phyloP scores from a whole-genome alignment of 2,329 filamentous ascomycete genomes.

The Chaetomium strumarium region DNA sequence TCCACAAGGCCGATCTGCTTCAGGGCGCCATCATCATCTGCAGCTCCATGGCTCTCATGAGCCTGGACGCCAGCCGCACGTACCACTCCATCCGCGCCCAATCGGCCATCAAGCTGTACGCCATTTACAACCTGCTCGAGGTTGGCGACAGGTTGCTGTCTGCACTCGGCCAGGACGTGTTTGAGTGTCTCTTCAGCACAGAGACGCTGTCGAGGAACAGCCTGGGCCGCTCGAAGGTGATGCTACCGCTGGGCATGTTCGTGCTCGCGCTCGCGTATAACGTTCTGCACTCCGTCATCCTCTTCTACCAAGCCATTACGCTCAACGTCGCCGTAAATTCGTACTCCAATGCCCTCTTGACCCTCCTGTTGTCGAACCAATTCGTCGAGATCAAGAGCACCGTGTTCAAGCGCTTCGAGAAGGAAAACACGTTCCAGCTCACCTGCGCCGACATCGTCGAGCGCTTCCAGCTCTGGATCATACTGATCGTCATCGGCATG shows the following conservation, averaged over 20 bases:
- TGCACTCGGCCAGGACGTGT: conserved; percentile 88
- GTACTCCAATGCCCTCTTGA: conserved; percentile 92
- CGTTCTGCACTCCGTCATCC: conserved; percentile 73
- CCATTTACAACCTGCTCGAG: conserved; percentile 97
- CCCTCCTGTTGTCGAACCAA: conserved; percentile 89
- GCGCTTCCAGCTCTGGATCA: conserved; percentile 94
- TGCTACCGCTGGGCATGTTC: conserved; percentile 88
- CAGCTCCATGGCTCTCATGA: conserved; percentile 80
- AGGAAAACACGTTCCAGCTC: conserved; percentile 93
- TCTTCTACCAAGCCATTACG: conserved; percentile 97
- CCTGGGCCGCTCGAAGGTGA: conserved; percentile 83
- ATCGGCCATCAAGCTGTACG: conserved; percentile 95
- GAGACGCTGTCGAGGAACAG: conserved; percentile 85
- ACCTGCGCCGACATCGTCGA: conserved; percentile 97
- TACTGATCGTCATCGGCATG: conserved; percentile 92
- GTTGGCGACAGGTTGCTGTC: conserved; percentile 85
- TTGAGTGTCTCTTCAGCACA: conserved; percentile 90
- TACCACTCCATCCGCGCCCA: conserved; percentile 97
- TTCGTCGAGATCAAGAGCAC: conserved; percentile 99
- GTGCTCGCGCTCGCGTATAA: conserved; percentile 81
- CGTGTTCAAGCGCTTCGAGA: conserved; percentile 98
- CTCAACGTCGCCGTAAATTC: conserved; percentile 98
- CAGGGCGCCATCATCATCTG: conserved; percentile 83
- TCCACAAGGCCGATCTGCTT: conserved; percentile 91
- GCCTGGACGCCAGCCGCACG: conserved; percentile 91